Conservation (phyloP, 257 asterid species). For the Lycium barbarum region DNA sequence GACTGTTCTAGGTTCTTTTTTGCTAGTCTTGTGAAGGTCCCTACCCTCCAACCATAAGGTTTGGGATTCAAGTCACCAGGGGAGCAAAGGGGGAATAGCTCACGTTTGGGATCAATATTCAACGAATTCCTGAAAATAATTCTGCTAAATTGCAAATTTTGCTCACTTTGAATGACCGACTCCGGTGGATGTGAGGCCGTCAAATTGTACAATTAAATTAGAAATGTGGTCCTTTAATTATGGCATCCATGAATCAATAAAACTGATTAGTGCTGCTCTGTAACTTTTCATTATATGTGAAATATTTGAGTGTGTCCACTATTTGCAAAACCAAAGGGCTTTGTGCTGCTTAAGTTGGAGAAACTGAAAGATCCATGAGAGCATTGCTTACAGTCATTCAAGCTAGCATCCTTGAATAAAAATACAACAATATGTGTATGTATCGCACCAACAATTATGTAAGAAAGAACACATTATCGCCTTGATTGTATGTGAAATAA, state of each 20-base stretch:
- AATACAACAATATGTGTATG: background rate
- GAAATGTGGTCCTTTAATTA: background rate
- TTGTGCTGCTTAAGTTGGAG: background rate
- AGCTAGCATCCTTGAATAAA: slow-evolving; percentile 1
- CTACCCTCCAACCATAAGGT: too few species aligned
- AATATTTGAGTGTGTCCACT: background rate
- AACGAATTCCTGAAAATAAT: background rate
- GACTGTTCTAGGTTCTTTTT: background rate
- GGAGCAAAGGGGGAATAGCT: too few species aligned
- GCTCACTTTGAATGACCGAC: background rate
- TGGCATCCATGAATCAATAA: background rate
- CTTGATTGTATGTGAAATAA: slow-evolving; percentile 5
- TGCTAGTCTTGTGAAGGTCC: too few species aligned
- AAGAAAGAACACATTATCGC: background rate
- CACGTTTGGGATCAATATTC: too few species aligned
- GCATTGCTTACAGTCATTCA: background rate
- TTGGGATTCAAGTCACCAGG: too few species aligned
- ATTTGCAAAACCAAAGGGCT: background rate
- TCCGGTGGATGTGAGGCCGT: slow-evolving; percentile 18
- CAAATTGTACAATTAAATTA: background rate
- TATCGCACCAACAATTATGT: background rate
- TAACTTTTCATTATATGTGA: slow-evolving; percentile 10
- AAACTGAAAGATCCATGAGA: background rate
- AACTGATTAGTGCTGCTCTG: background rate
- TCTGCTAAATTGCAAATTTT: slow-evolving; percentile 6